Evolutionary conservation across 495 filamentous ascomycete genomes (phyloP).

Genomic region (Penicillium ucsense): DNA sequence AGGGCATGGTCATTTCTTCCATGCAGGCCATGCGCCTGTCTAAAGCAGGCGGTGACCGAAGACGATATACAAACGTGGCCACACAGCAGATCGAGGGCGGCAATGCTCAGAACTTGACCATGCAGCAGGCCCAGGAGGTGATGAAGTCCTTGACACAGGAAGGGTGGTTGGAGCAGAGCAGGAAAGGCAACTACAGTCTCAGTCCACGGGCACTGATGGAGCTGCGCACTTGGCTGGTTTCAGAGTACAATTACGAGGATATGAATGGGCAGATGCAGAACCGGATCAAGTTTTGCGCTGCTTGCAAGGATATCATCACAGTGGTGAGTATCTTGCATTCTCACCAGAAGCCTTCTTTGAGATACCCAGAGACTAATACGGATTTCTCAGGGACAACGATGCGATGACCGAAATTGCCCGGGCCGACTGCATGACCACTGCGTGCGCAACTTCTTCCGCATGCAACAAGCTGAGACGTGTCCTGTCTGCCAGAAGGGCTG

Average conservation of each 20-base stretch:
- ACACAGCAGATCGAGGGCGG: conserved; percentile 30
- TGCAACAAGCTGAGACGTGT: conserved; percentile 53
- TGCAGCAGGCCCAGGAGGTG: conserved; percentile 64
- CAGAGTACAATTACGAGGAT: conserved; percentile 72
- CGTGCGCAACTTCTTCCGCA: conserved; percentile 59
- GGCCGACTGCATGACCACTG: conserved; percentile 74
- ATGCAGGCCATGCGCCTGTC: conserved; percentile 57
- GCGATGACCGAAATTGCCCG: conserved; percentile 54
- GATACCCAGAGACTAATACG: not conserved
- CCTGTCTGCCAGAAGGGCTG: conserved; percentile 64
- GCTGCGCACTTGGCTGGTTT: conserved; percentile 67
- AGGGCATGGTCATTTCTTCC: conserved; percentile 68
- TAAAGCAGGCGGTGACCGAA: conserved; percentile 21
- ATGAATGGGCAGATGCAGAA: conserved; percentile 32
- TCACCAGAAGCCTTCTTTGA: no score
- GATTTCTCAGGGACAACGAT: conserved; percentile 62
- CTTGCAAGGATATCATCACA: conserved; percentile 86
- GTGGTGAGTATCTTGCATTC: conserved; percentile 34
- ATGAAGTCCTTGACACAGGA: conserved; percentile 62
- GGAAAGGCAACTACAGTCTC: conserved; percentile 61
- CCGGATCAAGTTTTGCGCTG: conserved; percentile 77
- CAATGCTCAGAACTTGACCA: conserved; percentile 51
- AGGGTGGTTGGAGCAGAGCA: conserved; percentile 74
- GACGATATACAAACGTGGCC: conserved; percentile 27
- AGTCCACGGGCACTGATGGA: conserved; percentile 75